Conservation (phyloP, 495 filamentous ascomycete genomes). For the Elaphomyces granulatus region DNA sequence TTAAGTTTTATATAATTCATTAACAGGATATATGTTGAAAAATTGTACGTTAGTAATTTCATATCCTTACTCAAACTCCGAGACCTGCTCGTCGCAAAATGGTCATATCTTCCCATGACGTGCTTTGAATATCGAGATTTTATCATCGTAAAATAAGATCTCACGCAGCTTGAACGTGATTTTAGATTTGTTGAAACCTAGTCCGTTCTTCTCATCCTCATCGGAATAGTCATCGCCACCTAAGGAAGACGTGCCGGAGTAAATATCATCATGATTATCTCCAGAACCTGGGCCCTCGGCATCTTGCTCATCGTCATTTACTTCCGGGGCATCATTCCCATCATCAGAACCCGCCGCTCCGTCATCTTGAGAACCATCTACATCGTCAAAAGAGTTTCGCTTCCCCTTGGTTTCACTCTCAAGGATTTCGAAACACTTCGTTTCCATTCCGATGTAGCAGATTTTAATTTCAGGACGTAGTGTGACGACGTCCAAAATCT, state of each 20-base stretch:
- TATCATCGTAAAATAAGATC: constrained; percentile 84
- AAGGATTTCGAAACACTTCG: constrained; percentile 81
- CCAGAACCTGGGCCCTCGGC: constrained; percentile 1
- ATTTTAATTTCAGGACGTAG: constrained; percentile 75
- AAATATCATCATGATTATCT: constrained; percentile 21
- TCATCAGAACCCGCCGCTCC: constrained; percentile 27
- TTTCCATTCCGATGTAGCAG: constrained; percentile 65
- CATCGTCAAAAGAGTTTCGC: constrained; percentile 19
- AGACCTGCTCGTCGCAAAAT: neutral
- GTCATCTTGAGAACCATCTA: constrained; percentile 26
- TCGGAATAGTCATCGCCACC: constrained; percentile 43
- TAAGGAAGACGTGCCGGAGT: constrained; percentile 16
- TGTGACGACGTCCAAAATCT: constrained; percentile 74
- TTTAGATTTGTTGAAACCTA: constrained; percentile 22
- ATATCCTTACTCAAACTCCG: too few species aligned
- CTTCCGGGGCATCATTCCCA: constrained; percentile 27
- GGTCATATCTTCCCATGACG: constrained; percentile 39
- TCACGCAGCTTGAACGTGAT: constrained; percentile 56
- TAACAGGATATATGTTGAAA: too few species aligned
- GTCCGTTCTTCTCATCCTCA: constrained; percentile 20
- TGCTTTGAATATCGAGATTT: constrained; percentile 70
- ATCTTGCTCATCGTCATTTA: constrained; percentile 33
- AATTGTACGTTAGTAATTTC: too few species aligned
- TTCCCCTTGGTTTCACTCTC: constrained; percentile 46
- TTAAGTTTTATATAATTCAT: too few species aligned